These are phyloP conservation scores for Saussurea involucrata DNA, from an alignment of 129 eudicot genomes.

Conservation along the genomic window DNA sequence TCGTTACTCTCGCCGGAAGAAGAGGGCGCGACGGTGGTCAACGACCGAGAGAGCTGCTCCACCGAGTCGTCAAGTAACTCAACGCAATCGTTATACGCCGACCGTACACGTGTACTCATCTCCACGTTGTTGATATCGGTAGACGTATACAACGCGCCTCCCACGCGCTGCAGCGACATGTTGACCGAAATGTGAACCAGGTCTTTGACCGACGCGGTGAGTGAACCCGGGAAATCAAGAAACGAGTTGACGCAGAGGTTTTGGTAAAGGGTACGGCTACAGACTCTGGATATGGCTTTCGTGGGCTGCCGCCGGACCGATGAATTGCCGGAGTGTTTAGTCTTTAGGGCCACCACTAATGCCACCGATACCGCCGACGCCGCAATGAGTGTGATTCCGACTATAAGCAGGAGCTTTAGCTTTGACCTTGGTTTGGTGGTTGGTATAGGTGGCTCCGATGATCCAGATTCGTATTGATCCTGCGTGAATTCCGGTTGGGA, in stretches of 20 bases:
- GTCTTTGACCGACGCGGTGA: slow-evolving; percentile 56
- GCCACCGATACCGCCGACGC: slow-evolving; percentile 50
- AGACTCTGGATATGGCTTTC: slow-evolving; percentile 58
- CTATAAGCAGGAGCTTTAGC: slow-evolving; percentile 29
- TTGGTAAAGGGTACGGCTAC: slow-evolving; percentile 66
- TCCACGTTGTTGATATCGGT: slow-evolving; percentile 49
- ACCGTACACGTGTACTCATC: slow-evolving; percentile 53
- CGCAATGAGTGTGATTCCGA: slow-evolving; percentile 35
- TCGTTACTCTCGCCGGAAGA: neutral
- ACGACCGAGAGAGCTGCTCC: slow-evolving; percentile 61
- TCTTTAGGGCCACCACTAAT: slow-evolving; percentile 25
- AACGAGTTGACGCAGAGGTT: slow-evolving; percentile 64
- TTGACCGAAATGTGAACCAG: slow-evolving; percentile 90
- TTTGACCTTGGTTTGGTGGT: slow-evolving; percentile 20
- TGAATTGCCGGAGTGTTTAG: slow-evolving; percentile 9
- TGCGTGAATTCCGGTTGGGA: slow-evolving; percentile 7
- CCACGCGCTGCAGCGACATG: slow-evolving; percentile 56
- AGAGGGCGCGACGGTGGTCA: slow-evolving; percentile 38
- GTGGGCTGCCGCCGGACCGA: slow-evolving; percentile 37
- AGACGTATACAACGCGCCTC: slow-evolving; percentile 43
- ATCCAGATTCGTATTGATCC: neutral
- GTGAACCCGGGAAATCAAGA: slow-evolving; percentile 71
- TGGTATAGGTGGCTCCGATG: neutral
- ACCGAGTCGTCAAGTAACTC: slow-evolving; percentile 79
- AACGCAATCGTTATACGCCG: slow-evolving; percentile 81